These are phyloP conservation scores for Penicillium sp. DNA, from an alignment of 2,329 filamentous ascomycete species.

Conservation along the genomic window DNA sequence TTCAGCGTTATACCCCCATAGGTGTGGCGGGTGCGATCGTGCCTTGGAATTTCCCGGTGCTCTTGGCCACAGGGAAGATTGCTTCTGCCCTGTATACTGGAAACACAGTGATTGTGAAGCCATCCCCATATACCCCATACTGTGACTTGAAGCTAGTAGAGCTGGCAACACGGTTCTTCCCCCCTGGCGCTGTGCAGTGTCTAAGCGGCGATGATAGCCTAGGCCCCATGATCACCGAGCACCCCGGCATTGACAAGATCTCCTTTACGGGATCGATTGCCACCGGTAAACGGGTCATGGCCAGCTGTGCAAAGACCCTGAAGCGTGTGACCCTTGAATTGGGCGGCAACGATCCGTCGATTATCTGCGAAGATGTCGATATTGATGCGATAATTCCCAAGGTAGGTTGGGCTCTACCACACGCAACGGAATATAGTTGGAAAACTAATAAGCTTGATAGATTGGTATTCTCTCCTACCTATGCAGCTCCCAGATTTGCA, in stretches of 20 bases:
- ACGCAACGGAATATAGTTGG: too few relatives aligned
- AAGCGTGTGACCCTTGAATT: slow-evolving; percentile 59
- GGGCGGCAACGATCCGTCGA: slow-evolving; percentile 61
- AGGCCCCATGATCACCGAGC: slow-evolving; percentile 58
- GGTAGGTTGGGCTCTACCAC: slow-evolving; percentile 17
- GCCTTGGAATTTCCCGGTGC: slow-evolving; percentile 61
- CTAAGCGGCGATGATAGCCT: slow-evolving; percentile 60
- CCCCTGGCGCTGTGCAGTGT: slow-evolving; percentile 60
- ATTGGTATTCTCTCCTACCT: slow-evolving; percentile 56
- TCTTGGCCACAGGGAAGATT: slow-evolving; percentile 55
- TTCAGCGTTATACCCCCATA: slow-evolving; percentile 44
- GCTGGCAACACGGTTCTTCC: slow-evolving; percentile 54
- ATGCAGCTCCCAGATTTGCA: slow-evolving; percentile 60
- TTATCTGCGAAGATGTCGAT: slow-evolving; percentile 59
- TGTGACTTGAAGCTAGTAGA: slow-evolving; percentile 59
- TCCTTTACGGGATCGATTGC: slow-evolving; percentile 61
- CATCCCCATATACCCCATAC: slow-evolving; percentile 58
- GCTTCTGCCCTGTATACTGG: slow-evolving; percentile 55
- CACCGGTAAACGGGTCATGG: slow-evolving; percentile 57
- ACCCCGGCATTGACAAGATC: slow-evolving; percentile 60
- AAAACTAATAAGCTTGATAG: slow-evolving; percentile 15
- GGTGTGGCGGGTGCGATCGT: slow-evolving; percentile 58
- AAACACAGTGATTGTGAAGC: slow-evolving; percentile 59
- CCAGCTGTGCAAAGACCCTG: slow-evolving; percentile 54
- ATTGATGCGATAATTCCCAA: slow-evolving; percentile 50